Evolutionary conservation across 768 basidiomycete species (phyloP).

Genomic region (Peribolospora baueri): DNA sequence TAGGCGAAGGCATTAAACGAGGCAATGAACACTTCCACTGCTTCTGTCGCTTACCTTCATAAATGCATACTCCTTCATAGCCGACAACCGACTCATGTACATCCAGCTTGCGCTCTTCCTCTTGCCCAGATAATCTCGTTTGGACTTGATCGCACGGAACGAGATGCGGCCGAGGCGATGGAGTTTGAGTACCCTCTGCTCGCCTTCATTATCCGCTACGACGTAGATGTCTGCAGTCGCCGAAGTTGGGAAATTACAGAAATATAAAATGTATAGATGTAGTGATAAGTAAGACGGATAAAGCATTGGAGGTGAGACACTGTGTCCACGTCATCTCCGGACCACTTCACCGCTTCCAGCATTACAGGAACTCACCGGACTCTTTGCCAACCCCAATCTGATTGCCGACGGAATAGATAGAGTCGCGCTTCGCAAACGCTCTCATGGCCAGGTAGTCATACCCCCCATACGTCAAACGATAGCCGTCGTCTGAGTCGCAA

Average conservation of each 20-base stretch:
- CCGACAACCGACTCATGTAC: constrained; percentile 92
- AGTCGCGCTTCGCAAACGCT: constrained; percentile 68
- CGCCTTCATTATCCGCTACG: constrained; percentile 60
- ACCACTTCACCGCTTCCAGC: constrained; percentile 8
- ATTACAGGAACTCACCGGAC: constrained; percentile 32
- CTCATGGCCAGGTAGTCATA: constrained; percentile 89
- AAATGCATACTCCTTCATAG: constrained; percentile 94
- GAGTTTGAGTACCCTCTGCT: constrained; percentile 72
- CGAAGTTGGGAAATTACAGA: not conserved
- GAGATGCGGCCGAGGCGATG: constrained; percentile 92
- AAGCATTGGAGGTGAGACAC: not conserved
- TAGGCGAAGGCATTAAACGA: not conserved
- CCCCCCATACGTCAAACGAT: constrained; percentile 91
- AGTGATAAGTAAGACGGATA: not conserved
- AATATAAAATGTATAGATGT: not conserved
- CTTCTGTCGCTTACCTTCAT: constrained; percentile 50
- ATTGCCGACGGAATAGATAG: constrained; percentile 76
- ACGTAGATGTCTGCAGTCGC: constrained; percentile 49
- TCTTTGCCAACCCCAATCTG: constrained; percentile 98
- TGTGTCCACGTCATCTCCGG: too few species aligned
- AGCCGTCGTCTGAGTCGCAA: constrained; percentile 57
- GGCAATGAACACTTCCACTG: not conserved
- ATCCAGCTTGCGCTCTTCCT: constrained; percentile 95
- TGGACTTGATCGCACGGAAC: constrained; percentile 86
- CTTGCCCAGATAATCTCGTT: constrained; percentile 87